Base-by-base conservation (phyloP, 495 filamentous ascomycete species). In the Evernia prunastri region DNA sequence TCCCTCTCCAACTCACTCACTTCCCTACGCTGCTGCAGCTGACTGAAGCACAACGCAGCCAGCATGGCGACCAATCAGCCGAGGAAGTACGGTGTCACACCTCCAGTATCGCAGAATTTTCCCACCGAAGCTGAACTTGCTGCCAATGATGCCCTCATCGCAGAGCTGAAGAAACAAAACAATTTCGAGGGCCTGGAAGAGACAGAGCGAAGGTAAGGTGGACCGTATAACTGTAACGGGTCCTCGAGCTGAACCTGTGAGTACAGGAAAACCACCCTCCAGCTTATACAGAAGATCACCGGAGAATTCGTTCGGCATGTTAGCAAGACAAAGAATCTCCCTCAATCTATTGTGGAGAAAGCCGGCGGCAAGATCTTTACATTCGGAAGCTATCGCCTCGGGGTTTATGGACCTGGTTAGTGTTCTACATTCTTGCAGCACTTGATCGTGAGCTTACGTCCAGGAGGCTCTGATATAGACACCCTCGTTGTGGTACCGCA, bases 301-400 rank as follows among this genome's bases (percentile, higher is more conserved):
- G 78, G 90, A 68, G 90, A 90, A 66, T 97, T 98, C 67, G 89
- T 98, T 49, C 86, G 84, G 72, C 77, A 82, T 65, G 91, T 95
- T 56, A 75, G 90, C 79, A 76, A 84, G 75, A 60, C 61, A 12
- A 88, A 89, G 71, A 88, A 90, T 9, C 77, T 92, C 31, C 86
- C 92, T 27, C 82, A 87, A 25, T 84, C 86, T 29, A 81, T 91
- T 20, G 83, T 95, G 33, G 88, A 92, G 49, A 83, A 86, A 63
- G 86, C 90, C 1, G 90, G 91, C 51, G 95, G 92, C 43, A 90
- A 92, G 76, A 86, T 98, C 47, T 96, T 93, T 72, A 92, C 95
- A 0, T 98, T 89, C 75, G 94, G 94, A 59, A 97, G 95, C 76
- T 98, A 90, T 74, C 84, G 90, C 35, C 78, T 98, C 12, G 95